These are phyloP conservation scores for Yarrowia bubula DNA, from an alignment of 805 yeast species.

Conservation along the genomic window DNA sequence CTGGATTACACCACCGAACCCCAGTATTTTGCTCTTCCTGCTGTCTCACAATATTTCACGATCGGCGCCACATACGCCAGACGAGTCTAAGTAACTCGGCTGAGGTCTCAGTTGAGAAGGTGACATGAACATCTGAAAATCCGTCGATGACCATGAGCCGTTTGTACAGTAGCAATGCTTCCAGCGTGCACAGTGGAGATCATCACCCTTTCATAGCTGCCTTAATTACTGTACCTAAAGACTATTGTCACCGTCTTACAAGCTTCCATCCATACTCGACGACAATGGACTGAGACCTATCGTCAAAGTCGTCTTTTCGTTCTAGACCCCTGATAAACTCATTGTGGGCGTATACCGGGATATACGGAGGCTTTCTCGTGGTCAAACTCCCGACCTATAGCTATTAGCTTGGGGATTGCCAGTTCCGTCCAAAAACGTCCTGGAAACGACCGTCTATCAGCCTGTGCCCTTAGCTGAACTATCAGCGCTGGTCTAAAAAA, in stretches of 20 bases:
- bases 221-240: no score
- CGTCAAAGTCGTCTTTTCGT: no score
- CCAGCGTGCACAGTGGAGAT: no score
- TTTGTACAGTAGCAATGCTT: no score
- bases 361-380: no score
- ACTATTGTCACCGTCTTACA: no score
- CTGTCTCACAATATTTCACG: neutral
- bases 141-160: neutral
- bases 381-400: neutral
- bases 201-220: no score
- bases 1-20: neutral
- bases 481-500: neutral
- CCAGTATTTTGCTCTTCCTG: neutral
- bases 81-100: neutral
- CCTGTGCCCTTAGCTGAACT: neutral
- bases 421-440: slow-evolving; percentile 3
- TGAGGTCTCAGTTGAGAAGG: neutral
- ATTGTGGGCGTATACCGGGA: no score
- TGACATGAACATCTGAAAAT: slow-evolving; percentile 18
- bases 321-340: no score
- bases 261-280: no score
- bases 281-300: no score
- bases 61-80: neutral
- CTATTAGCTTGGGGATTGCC: neutral
- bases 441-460: neutral